Percentiles rank a stretch among this genome's conserved stretches.
Conservation (phyloP, 2,329 filamentous ascomycete genomes). For the Aspergillus japonicus region DNA sequence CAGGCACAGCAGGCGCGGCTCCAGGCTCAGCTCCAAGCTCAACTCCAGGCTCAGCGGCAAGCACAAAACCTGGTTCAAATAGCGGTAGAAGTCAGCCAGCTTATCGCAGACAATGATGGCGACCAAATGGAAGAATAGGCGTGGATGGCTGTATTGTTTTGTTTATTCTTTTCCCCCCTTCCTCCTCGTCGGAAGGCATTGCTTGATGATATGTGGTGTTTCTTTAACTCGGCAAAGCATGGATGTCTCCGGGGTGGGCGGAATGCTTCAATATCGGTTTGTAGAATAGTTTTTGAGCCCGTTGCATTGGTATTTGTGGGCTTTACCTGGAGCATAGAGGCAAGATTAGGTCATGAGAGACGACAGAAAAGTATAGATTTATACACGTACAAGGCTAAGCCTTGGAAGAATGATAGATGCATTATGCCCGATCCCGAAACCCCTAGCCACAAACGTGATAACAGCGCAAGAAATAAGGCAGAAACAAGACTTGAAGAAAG, state of each 20-base stretch:
- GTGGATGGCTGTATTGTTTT: too few species aligned
- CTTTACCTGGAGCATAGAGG: neutral
- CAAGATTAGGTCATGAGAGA: neutral
- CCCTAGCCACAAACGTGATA: neutral
- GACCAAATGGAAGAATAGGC: too few species aligned
- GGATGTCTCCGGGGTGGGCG: neutral
- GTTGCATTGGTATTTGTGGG: neutral
- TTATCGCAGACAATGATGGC: too few species aligned
- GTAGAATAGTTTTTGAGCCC: neutral
- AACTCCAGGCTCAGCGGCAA: too few species aligned
- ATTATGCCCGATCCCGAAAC: neutral
- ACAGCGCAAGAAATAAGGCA: neutral
- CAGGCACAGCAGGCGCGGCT: too few species aligned
- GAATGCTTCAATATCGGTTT: neutral
- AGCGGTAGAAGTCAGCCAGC: too few species aligned
- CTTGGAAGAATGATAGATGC: neutral
- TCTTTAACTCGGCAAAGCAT: neutral
- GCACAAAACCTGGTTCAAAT: too few species aligned
- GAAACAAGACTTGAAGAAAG: neutral
- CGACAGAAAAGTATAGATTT: constrained; percentile 4
- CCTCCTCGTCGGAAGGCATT: too few species aligned
- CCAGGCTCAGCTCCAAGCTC: too few species aligned
- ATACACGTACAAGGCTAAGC: neutral
- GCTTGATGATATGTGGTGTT: too few species aligned
- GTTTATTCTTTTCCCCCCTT: too few species aligned